Evolutionary conservation across 2,329 filamentous ascomycete genomes (phyloP).

Genomic region (Diplodia scrobiculata): DNA sequence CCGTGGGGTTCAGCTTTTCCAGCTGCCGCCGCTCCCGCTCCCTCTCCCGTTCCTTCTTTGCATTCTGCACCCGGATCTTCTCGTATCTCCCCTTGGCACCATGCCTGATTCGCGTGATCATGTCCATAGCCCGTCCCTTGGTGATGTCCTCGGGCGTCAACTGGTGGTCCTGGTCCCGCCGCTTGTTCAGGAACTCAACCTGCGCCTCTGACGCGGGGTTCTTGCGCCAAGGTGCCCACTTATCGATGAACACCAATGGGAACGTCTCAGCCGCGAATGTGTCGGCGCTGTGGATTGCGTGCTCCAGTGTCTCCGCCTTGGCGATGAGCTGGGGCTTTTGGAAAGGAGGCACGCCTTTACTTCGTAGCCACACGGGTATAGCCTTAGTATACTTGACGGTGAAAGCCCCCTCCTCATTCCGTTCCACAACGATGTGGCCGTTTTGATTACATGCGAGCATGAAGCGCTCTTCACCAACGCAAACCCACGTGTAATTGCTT

Average conservation of each 20-base stretch:
- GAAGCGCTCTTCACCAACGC: slow-evolving; percentile 69
- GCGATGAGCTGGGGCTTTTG: slow-evolving; percentile 67
- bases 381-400: slow-evolving; percentile 49
- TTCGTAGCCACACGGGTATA: slow-evolving; percentile 37
- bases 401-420: slow-evolving; percentile 49
- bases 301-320: slow-evolving; percentile 64
- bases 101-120: slow-evolving; percentile 90
- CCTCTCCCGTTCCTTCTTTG: slow-evolving; percentile 41
- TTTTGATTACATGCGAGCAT: slow-evolving; percentile 65
- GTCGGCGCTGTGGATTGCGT: slow-evolving; percentile 82
- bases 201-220: slow-evolving; percentile 63
- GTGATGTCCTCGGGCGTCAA: slow-evolving; percentile 62
- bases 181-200: slow-evolving; percentile 69
- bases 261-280: slow-evolving; percentile 72
- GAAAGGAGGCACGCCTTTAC: slow-evolving; percentile 3
- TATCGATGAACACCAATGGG: slow-evolving; percentile 66
- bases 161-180: slow-evolving; percentile 58
- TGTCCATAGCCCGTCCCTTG: slow-evolving; percentile 80
- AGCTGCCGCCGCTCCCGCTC: slow-evolving; percentile 50
- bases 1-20: slow-evolving; percentile 34
- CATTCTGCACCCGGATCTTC: slow-evolving; percentile 42
- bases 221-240: slow-evolving; percentile 69
- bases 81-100: slow-evolving; percentile 66
- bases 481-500: slow-evolving; percentile 80
- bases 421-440: slow-evolving; percentile 61